A percentile compares a stretch with the other conserved stretches of the same genome.
Evolutionary conservation across 768 basidiomycete genomes (phyloP).

Genomic region (Boletus patriciae): DNA sequence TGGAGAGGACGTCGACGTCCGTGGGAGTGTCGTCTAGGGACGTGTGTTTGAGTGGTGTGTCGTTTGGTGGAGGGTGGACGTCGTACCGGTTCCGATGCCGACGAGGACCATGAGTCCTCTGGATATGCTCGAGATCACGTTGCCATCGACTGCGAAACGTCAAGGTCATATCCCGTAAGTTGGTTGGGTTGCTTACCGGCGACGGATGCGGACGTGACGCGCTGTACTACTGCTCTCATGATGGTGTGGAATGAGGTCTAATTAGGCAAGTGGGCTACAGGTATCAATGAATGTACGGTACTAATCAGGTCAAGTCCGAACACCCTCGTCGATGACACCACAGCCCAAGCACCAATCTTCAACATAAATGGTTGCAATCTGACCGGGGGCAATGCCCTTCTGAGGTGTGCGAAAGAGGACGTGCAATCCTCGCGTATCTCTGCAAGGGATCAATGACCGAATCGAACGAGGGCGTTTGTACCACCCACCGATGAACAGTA

Average conservation of each 20-base stretch:
- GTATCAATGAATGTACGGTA: background rate
- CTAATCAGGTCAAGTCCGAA: constrained; percentile 7
- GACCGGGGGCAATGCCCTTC: constrained; percentile 74
- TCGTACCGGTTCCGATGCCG: constrained; percentile 77
- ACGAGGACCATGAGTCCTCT: constrained; percentile 87
- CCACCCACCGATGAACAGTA: constrained; percentile 48
- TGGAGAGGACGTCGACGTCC: constrained; percentile 71
- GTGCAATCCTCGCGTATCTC: constrained; percentile 27
- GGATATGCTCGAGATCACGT: constrained; percentile 79
- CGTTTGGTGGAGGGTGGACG: constrained; percentile 13
- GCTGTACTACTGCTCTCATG: constrained; percentile 88
- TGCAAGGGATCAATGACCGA: constrained; percentile 13
- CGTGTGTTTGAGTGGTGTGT: constrained; percentile 4
- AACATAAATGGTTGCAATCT: constrained; percentile 74
- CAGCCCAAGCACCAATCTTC: constrained; percentile 82
- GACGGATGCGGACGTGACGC: constrained; percentile 83
- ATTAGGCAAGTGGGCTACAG: background rate
- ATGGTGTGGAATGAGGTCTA: background rate
- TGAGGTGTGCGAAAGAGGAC: constrained; percentile 60
- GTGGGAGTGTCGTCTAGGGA: constrained; percentile 71
- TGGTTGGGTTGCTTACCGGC: constrained; percentile 48
- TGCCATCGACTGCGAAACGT: constrained; percentile 63
- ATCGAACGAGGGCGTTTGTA: background rate
- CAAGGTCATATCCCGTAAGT: background rate
- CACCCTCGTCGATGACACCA: constrained; percentile 55